Conservation (phyloP, 257 asterid species). For the Plectranthus barbatus region DNA sequence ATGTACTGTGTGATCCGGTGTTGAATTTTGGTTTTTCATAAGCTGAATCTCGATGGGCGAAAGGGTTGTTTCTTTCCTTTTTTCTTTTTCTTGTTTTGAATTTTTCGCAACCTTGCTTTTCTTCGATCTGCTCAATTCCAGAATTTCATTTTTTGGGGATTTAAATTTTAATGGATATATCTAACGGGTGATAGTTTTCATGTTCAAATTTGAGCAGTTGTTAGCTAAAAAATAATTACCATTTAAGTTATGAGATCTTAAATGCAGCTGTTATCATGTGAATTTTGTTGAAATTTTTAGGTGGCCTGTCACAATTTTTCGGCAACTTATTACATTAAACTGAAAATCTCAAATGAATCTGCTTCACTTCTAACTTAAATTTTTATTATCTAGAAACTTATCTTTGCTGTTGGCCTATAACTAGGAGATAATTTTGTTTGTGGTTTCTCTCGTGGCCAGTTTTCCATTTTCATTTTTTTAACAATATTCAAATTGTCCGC, state of each 20-base stretch:
- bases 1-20: constrained; percentile 29
- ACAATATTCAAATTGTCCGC: constrained; percentile 13
- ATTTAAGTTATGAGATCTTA: constrained; percentile 26
- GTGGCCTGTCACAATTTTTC: constrained; percentile 14
- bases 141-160: constrained; percentile 7
- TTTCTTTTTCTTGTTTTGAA: constrained; percentile 3
- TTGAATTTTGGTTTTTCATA: constrained; percentile 19
- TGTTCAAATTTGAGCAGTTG: not conserved
- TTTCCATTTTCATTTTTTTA: not conserved
- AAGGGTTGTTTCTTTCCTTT: not conserved
- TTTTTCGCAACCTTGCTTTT: constrained; percentile 17
- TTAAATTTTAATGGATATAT: constrained; percentile 12
- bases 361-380: constrained; percentile 18
- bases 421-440: not conserved
- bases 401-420: not conserved
- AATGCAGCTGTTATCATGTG: constrained; percentile 36
- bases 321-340: constrained; percentile 26
- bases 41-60: constrained; percentile 17
- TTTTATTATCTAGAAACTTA: not conserved
- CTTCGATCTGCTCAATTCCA: constrained; percentile 24
- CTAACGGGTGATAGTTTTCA: not conserved
- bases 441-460: not conserved
- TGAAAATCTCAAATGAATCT: constrained; percentile 16
- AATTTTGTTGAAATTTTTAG: constrained; percentile 17
- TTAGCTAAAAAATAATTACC: constrained; percentile 13